Conservation (phyloP, 257 asterid genomes). For the Nicotiana tabacum region DNA sequence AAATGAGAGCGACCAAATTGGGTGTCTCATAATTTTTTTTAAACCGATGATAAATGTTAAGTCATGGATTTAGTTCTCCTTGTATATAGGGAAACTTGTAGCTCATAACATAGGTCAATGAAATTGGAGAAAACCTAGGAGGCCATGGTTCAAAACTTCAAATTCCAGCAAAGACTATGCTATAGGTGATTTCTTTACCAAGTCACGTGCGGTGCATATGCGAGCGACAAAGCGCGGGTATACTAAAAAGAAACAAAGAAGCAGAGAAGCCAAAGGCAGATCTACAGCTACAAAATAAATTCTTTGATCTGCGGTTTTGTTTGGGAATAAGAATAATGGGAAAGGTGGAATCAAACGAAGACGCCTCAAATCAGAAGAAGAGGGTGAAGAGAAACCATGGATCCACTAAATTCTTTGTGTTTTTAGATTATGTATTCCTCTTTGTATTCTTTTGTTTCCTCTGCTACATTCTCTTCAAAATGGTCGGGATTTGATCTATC, state of each 20-base stretch:
- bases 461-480: conserved; percentile 14
- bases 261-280: background rate
- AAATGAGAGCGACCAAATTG: too few relatives aligned
- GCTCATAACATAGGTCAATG: too few relatives aligned
- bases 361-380: background rate
- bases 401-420: conserved; percentile 27
- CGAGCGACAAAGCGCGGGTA: background rate
- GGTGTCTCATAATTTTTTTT: too few relatives aligned
- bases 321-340: background rate
- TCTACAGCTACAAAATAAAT: background rate
- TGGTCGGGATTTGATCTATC: background rate
- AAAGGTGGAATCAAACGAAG: background rate
- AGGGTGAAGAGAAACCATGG: conserved; percentile 21
- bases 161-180: too few relatives aligned
- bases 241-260: background rate
- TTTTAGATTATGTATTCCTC: conserved; percentile 22
- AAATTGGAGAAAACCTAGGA: too few relatives aligned
- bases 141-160: too few relatives aligned
- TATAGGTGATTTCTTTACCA: too few relatives aligned
- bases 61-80: too few relatives aligned
- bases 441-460: conserved; percentile 8
- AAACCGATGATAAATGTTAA: too few relatives aligned
- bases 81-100: too few relatives aligned
- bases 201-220: background rate
- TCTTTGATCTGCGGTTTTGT: background rate